Evolutionary conservation across 1,284 basidiomycete species (phyloP).

Genomic region (Rhodotorula sp.): DNA sequence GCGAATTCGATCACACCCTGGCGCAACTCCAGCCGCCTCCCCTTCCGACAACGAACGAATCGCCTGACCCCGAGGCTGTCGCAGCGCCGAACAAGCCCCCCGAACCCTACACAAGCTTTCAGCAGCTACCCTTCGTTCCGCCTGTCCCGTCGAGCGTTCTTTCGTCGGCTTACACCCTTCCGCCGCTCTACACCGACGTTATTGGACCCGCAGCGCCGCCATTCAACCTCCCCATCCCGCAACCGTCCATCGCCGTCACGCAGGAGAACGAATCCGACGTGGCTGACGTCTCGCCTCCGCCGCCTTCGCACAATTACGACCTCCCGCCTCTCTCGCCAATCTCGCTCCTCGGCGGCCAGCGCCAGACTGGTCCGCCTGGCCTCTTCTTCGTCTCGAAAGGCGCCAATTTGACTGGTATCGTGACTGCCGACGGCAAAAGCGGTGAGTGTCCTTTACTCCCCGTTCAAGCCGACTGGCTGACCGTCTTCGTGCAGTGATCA

Average conservation of each 20-base stretch:
- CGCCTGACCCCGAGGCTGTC: not conserved
- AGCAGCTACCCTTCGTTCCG: slow-evolving; percentile 76
- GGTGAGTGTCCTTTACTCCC: slow-evolving; percentile 7
- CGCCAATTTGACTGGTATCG: slow-evolving; percentile 75
- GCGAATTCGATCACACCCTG: not conserved
- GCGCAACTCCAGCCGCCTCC: not conserved
- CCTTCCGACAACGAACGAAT: not conserved
- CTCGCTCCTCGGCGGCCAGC: slow-evolving; percentile 67
- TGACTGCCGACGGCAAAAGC: slow-evolving; percentile 73
- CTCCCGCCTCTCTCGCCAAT: slow-evolving; percentile 69
- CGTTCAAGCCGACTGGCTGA: not conserved
- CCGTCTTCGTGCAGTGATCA: slow-evolving; percentile 34
- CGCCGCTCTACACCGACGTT: slow-evolving; percentile 76
- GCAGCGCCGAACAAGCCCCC: not conserved
- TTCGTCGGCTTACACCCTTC: slow-evolving; percentile 80
- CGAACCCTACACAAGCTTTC: slow-evolving; percentile 70
- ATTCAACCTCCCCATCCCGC: not conserved
- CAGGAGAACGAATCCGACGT: slow-evolving; percentile 44
- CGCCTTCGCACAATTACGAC: slow-evolving; percentile 33
- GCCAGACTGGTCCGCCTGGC: slow-evolving; percentile 77
- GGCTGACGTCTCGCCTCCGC: slow-evolving; percentile 17
- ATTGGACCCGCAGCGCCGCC: slow-evolving; percentile 45
- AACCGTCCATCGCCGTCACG: slow-evolving; percentile 18
- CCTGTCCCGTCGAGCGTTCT: slow-evolving; percentile 78
- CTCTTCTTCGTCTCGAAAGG: slow-evolving; percentile 81